Base-by-base conservation (phyloP, 2,329 filamentous ascomycete species). In the Exophiala bonariae region DNA sequence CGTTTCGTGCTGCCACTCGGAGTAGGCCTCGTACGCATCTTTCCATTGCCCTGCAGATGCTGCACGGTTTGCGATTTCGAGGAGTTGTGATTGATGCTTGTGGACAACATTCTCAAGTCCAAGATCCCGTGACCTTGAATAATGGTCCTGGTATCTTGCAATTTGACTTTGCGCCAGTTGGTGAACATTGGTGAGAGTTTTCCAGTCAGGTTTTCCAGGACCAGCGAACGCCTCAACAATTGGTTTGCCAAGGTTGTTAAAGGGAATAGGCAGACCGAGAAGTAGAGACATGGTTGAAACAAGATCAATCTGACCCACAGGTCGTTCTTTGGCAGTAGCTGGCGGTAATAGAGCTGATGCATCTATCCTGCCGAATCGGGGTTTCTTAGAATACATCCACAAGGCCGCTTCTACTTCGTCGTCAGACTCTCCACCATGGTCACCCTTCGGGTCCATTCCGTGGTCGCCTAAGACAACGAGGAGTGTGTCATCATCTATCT, bases 381-480 rank as follows among this genome's bases (percentile, higher is more conserved):
- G 83, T 58, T 82, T 85, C 67, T 91, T 95, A 1, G 93, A 95
- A 66, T 97, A 99, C 90, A 99, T 95, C 92, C 93, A 99, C 37
- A 99, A 69, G 2, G 93, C 90, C 46, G 93, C 90, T 67, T 99
- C 84, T 5, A 99, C 82, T 66, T 99, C 93, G 55, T 97, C 90
- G 58, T 96, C 89, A 23, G 92, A 96, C 72, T 99, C 93, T 44
- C 93, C 93, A n/a, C 93, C 93, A 63, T 99, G 93, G 58, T 99
- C 93, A 14, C 93, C 93, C 71, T 99, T 97, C 51, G 81, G 76
- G 66, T 99, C 93, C 93, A 99, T 99, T 9, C 93, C 93, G 63
- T 99, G 93, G 65, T 99, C 93, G n/a, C 93, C 93, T 89, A 99
- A 95, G 11, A 99, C 87, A 16, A 99, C 83, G 28, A 99, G 74